These are phyloP conservation scores for Euphorbia celastroides DNA, from an alignment of 441 rosid genomes.

Conservation along the genomic window DNA sequence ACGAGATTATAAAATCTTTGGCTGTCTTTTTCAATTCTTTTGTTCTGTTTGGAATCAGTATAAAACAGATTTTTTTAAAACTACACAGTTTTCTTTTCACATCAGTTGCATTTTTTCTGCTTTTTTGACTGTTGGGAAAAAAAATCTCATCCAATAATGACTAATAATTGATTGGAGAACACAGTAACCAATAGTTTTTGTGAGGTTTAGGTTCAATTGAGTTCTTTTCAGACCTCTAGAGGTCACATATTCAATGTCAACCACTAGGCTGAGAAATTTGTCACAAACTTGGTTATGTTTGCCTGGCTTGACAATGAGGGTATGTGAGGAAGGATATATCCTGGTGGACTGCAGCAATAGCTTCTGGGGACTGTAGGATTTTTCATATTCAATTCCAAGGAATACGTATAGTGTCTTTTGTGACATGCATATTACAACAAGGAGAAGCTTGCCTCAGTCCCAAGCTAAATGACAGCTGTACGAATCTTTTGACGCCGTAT, in stretches of 20 bases:
- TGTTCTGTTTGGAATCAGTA: neutral
- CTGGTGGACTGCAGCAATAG: neutral
- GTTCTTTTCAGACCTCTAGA: too few relatives aligned
- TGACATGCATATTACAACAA: neutral
- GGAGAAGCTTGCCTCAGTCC: too few relatives aligned
- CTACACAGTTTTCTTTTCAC: neutral
- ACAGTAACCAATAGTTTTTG: neutral
- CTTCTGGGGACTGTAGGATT: neutral
- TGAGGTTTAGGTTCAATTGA: neutral
- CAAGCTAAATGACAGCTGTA: too few relatives aligned
- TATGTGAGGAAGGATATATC: neutral
- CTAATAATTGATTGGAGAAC: neutral
- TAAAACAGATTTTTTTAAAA: neutral
- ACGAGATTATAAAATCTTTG: constrained; percentile 1
- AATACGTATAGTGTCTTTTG: neutral
- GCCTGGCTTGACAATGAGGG: neutral
- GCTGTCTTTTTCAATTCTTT: neutral
- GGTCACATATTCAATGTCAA: too few relatives aligned
- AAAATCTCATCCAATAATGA: neutral
- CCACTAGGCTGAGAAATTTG: too few relatives aligned
- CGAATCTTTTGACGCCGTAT: too few relatives aligned
- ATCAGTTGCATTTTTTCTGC: neutral
- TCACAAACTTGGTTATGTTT: too few relatives aligned
- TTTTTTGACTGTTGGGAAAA: neutral
- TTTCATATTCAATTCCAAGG: neutral